Evolutionary conservation across 2,329 filamentous ascomycete species (phyloP), one percentile per base, ranked within the genome.

Genomic region (Pyrenophora seminiperda): DNA sequence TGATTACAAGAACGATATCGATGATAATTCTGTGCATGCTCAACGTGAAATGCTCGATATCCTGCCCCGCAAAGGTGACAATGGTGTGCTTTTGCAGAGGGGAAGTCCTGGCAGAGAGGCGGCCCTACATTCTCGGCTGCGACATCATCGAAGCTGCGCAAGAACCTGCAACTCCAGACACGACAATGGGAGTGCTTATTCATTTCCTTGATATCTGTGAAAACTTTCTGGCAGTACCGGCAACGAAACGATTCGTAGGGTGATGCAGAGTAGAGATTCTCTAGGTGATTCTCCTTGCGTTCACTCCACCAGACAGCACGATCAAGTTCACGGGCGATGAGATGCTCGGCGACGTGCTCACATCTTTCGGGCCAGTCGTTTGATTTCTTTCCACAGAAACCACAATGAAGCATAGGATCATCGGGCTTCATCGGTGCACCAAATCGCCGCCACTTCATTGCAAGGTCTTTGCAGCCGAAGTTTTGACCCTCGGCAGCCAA

Each of bases 361-460:
- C 66, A 70, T 20, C 69, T 58, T 24, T 67, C 65, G 17, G 59
- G 58, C 68, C 67, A 71, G 30, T 67, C 60, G 44, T 59, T 66
- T n/a, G 58, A 65, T 24, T 43, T 62, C 34, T 67, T 68, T 1
- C 67, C 67, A 45, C 69, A 72, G 38, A 72, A 71, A 3, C 69
- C 69, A 42, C 69, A 71, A 32, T 68, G 65, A 7, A 72, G 57
- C 68, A 72, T 70, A 10, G 70, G 68, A 37, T 73, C 70, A 18
- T 70, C 65, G 14, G 51, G 56, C 47, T 67, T 67, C 63, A 71
- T 70, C 3, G 67, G 68, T 7, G 68, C 66, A 39, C 67, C 68
- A 36, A 70, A 72, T 22, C 60, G 58, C 30, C 68, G 60, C 69
- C 69, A 72, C 36, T 63, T 69, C 51, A 72, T 61, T 1, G 66